Evolutionary conservation across 2,329 filamentous ascomycete species (phyloP), one percentile per base, ranked within the genome.

Genomic region (Penicillium hordei): DNA sequence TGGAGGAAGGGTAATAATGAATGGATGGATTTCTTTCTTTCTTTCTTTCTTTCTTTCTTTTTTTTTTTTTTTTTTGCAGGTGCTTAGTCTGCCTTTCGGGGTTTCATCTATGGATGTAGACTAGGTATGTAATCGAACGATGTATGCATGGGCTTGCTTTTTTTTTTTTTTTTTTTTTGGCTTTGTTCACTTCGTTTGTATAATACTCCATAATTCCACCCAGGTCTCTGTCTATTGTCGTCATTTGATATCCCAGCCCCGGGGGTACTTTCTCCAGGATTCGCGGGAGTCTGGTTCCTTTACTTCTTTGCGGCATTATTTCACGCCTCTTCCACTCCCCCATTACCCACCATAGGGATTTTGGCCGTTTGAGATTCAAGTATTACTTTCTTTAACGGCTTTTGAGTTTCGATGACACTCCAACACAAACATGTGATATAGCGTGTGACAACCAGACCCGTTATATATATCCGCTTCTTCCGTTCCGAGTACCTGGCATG

Each of bases 1-100:
- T 51, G 39, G 48, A 52, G 40, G 48, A 42, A 44, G 12, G 43
- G 21, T 56, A 56, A 56, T 56, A 56, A 56, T 56, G 38, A 49
- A 56, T 52, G 31, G 48, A 56, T 51, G 27, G 23, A 13, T 23
- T 44, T 27, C 8, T 43, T 33, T 15, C 8, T 31, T 23, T 44
- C 29, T 27, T 44, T 29, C 27, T 13, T 13, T 34, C 33, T 17
- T 46, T 25, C n/a, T n/a, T n/a, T 33, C 21, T 15, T 31, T 23
- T 44, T 44, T 27, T 44, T 29, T 43, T 13, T 13, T 34, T 46
- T 17, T 46, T 25, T 38, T 36, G 38, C 29, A 38, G 42, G 33
- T 48, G 51, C 27, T 19, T 40, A 31, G 33, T 48, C 25, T 34
- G 33, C 36, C 51, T 39, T 33, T 23, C 25, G 23, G 5, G 42